phyloP scores from a whole-genome alignment of 2,329 filamentous ascomycete species.

The Colletotrichum lindemuthianum region DNA sequence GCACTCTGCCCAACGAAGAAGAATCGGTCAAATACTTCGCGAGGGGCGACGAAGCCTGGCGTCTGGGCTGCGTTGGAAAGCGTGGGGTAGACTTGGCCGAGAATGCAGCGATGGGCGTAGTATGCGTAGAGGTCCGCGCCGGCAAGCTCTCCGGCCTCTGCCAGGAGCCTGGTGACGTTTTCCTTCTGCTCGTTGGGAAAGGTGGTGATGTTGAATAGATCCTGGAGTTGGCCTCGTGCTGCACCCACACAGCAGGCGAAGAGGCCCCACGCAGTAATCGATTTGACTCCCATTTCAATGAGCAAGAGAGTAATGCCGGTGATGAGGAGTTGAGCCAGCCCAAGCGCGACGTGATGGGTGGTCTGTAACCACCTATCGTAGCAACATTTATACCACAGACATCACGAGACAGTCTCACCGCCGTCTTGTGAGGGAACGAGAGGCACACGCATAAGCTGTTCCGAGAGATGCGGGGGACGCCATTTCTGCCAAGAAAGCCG shows the following conservation, averaged over 20 bases:
- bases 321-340: no score
- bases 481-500: not conserved
- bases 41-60: slow-evolving; percentile 37
- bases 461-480: not conserved
- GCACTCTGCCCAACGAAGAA: slow-evolving; percentile 39
- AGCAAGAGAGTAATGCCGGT: not conserved
- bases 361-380: no score
- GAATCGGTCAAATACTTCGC: slow-evolving; percentile 38
- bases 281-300: not conserved
- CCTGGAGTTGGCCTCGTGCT: slow-evolving; percentile 2
- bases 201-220: slow-evolving; percentile 17
- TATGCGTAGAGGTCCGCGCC: slow-evolving; percentile 13
- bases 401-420: no score
- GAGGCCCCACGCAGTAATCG: no score
- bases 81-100: slow-evolving; percentile 23
- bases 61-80: slow-evolving; percentile 13
- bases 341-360: no score
- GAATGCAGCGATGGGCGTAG: slow-evolving; percentile 28
- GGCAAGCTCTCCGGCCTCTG: slow-evolving; percentile 9
- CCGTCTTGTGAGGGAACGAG: no score
- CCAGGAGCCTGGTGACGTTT: slow-evolving; percentile 21
- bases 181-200: slow-evolving; percentile 28
- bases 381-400: no score
- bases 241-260: not conserved
- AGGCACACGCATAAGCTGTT: not conserved